phyloP scores from a whole-genome alignment of 2,329 filamentous ascomycete genomes.

The Penicillium hesseltinei region DNA sequence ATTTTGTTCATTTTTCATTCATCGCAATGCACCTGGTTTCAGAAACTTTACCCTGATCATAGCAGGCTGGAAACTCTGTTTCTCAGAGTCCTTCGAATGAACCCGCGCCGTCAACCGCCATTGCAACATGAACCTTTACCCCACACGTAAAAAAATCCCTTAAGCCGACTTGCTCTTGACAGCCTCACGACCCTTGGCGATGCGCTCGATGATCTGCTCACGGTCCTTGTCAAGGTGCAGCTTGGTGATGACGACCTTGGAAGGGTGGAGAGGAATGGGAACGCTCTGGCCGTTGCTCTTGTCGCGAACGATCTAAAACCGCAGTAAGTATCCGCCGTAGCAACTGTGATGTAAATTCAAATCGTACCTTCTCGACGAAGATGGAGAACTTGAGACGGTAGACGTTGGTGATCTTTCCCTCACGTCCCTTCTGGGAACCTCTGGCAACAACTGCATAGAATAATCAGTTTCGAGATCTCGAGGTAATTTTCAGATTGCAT shows the following conservation, averaged over 20 bases:
- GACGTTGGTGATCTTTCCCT: conserved; percentile 96
- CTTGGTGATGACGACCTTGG: conserved; percentile 98
- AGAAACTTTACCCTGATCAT: conserved; percentile 27
- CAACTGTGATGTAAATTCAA: neutral
- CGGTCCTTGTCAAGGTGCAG: conserved; percentile 74
- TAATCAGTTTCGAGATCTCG: neutral
- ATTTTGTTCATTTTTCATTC: conserved; percentile 67
- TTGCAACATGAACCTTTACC: conserved; percentile 64
- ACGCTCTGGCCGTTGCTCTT: conserved; percentile 97
- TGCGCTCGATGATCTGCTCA: conserved; percentile 49
- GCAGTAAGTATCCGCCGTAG: conserved; percentile 1
- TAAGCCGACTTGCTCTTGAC: conserved; percentile 62
- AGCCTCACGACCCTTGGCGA: conserved; percentile 48
- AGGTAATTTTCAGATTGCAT: neutral
- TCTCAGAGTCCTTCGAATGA: conserved; percentile 24
- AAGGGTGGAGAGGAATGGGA: conserved; percentile 89
- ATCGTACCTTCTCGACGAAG: conserved; percentile 77
- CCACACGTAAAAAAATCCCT: conserved; percentile 60
- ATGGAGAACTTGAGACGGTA: conserved; percentile 98
- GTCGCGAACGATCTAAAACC: conserved; percentile 68
- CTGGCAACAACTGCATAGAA: conserved; percentile 67
- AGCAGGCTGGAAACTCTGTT: conserved; percentile 23
- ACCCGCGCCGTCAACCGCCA: conserved; percentile 37
- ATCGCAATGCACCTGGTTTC: conserved; percentile 31
- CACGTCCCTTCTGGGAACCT: conserved; percentile 92